Evolutionary conservation across 2,329 filamentous ascomycete species (phyloP), one percentile per base, ranked within the genome.

Genomic region (Diaporthe caulivora): DNA sequence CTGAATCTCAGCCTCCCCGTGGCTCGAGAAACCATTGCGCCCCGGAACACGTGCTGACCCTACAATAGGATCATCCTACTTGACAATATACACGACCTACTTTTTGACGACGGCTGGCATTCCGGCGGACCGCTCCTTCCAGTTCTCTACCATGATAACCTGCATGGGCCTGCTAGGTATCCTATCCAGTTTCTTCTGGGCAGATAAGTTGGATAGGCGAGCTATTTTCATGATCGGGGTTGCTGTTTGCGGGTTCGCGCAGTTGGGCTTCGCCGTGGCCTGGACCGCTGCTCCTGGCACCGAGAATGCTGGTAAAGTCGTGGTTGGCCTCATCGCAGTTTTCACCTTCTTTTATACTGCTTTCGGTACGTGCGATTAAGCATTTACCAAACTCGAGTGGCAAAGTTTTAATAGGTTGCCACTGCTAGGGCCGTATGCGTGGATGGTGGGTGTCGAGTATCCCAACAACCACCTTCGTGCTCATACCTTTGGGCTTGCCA

Each of bases 371-470:
- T 53, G 6, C 26, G 18, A 18, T 13, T 3, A 6, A 17, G 65
- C 40, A 65, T 37, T 60, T 42, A n/a, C 18, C 6, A 18, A 47
- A 5, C n/a, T 15, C 10, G 1, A 9, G 34, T 42, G 5, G 2
- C 13, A 21, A 13, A 10, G 31, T 37, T 54, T 54, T 75, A 44
- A 74, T 53, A 3, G 13, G 5, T 62, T n/a, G 13, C 57, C 21
- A 62, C 42, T 49, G 13, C 47, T 53, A 78, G 81, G 80, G 7
- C 81, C 82, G 1, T 82, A 83, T 75, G 82, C 82, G 15, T 84
- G 82, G 81, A 80, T 85, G 18, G 75, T 84, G 10, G 83, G 82
- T 21, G 81, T 82, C 31, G 83, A 85, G 75, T 80, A 82, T 44
- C 83, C 83, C 1, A 83, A 81, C 73, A 84, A 83, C 57, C 80